These are phyloP conservation scores for Prunus padus DNA, from an alignment of 306 rosid genomes.

Conservation along the genomic window DNA sequence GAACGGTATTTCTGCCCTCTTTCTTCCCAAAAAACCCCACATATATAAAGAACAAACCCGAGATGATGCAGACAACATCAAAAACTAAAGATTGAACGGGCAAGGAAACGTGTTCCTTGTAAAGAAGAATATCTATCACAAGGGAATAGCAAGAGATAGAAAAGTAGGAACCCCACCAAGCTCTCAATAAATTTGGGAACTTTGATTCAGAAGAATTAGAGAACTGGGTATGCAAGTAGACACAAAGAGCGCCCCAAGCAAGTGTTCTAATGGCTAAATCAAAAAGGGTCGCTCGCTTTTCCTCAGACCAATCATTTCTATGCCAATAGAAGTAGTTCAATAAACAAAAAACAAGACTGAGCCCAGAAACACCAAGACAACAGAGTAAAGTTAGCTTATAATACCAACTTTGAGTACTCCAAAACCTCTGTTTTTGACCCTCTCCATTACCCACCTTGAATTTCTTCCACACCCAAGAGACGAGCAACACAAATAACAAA, in stretches of 20 bases:
- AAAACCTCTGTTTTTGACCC: slow-evolving; percentile 27
- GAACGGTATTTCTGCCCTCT: slow-evolving; percentile 33
- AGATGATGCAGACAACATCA: slow-evolving; percentile 38
- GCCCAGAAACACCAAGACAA: slow-evolving; percentile 34
- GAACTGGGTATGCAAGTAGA: slow-evolving; percentile 33
- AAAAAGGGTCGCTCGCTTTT: slow-evolving; percentile 31
- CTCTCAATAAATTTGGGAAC: slow-evolving; percentile 39
- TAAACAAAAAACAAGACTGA: slow-evolving; percentile 41
- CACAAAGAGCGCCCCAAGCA: slow-evolving; percentile 47
- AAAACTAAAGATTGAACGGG: slow-evolving; percentile 43
- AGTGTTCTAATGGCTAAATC: slow-evolving; percentile 47
- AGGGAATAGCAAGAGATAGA: slow-evolving; percentile 47
- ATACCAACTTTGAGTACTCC: slow-evolving; percentile 13
- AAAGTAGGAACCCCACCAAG: slow-evolving; percentile 55
- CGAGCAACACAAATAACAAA: slow-evolving; percentile 32
- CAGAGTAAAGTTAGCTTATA: slow-evolving; percentile 23
- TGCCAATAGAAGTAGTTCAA: slow-evolving; percentile 48
- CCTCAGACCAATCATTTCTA: slow-evolving; percentile 38
- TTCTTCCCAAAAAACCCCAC: slow-evolving; percentile 37
- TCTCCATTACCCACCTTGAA: slow-evolving; percentile 19
- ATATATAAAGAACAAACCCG: slow-evolving; percentile 46
- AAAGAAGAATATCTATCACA: slow-evolving; percentile 39
- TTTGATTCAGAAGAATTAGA: slow-evolving; percentile 15
- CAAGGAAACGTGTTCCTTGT: slow-evolving; percentile 27
- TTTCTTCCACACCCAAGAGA: slow-evolving; percentile 45